Conservation (phyloP, 495 filamentous ascomycete genomes). For the Xeromyces bisporus region DNA sequence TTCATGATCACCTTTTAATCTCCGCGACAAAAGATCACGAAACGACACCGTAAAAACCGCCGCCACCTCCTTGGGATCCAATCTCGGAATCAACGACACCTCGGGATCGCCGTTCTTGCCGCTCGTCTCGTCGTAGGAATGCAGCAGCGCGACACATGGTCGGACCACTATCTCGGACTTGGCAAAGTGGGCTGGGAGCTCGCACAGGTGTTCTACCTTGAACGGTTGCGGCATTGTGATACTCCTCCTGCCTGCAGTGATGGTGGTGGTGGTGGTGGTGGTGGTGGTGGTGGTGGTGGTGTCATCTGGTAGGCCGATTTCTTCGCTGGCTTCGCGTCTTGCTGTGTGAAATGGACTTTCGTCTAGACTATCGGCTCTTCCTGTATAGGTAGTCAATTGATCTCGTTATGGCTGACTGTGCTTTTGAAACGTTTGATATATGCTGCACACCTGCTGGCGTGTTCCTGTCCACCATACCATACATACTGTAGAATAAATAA, state of each 20-base stretch:
- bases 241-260: too few species aligned
- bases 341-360: conserved; percentile 56
- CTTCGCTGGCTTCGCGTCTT: conserved; percentile 73
- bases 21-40: conserved; percentile 43
- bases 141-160: conserved; percentile 72
- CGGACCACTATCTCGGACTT: conserved; percentile 67
- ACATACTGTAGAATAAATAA: too few species aligned
- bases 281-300: conserved; percentile 17
- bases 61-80: conserved; percentile 75
- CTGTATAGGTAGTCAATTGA: conserved; percentile 8
- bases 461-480: too few species aligned
- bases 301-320: conserved; percentile 62
- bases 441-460: too few species aligned
- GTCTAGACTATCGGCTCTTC: conserved; percentile 30
- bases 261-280: conserved; percentile 10
- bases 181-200: conserved; percentile 64
- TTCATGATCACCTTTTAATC: conserved; percentile 24
- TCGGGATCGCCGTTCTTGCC: conserved; percentile 37
- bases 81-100: conserved; percentile 52
- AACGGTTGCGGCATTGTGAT: conserved; percentile 50
- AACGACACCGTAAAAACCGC: conserved; percentile 82
- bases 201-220: conserved; percentile 65
- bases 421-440: too few species aligned
- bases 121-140: conserved; percentile 32
- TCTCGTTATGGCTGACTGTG: too few species aligned